Conservation (phyloP, 768 basidiomycete species). For the Tubosaeta sp. region DNA sequence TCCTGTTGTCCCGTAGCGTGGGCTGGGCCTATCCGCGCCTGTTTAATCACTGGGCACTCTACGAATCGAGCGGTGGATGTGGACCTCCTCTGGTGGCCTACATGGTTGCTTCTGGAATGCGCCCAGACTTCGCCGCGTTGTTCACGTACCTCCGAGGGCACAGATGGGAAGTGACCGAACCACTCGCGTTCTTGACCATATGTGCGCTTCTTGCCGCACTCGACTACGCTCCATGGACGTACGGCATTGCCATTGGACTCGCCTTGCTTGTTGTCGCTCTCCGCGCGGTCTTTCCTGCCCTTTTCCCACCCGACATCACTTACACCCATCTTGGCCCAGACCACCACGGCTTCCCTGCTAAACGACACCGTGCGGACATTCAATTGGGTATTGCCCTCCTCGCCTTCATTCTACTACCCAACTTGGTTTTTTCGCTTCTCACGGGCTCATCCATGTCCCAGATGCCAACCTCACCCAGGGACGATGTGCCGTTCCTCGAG, state of each 20-base stretch:
- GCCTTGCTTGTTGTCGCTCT: conserved; percentile 20
- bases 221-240: conserved; percentile 40
- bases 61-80: conserved; percentile 36
- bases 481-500: conserved; percentile 32
- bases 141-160: conserved; percentile 7
- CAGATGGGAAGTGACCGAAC: conserved; percentile 15
- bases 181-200: conserved; percentile 5
- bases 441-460: not conserved
- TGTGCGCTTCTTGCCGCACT: conserved; percentile 20
- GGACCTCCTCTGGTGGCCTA: conserved; percentile 31
- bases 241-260: conserved; percentile 26
- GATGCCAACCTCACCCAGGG: conserved; percentile 14
- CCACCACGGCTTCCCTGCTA: not conserved
- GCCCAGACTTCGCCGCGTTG: conserved; percentile 5
- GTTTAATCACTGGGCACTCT: conserved; percentile 39
- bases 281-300: not conserved
- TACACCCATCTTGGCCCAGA: not conserved
- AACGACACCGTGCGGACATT: conserved; percentile 13
- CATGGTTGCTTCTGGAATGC: conserved; percentile 16
- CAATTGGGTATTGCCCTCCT: conserved; percentile 20
- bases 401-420: conserved; percentile 5
- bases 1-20: conserved; percentile 23
- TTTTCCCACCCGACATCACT: not conserved
- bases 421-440: conserved; percentile 1
- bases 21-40: conserved; percentile 38